Percentiles rank a stretch among this genome's conserved stretches.
Evolutionary conservation across 2,329 filamentous ascomycete genomes (phyloP).

Genomic region (Botryotinia narcissicola): DNA sequence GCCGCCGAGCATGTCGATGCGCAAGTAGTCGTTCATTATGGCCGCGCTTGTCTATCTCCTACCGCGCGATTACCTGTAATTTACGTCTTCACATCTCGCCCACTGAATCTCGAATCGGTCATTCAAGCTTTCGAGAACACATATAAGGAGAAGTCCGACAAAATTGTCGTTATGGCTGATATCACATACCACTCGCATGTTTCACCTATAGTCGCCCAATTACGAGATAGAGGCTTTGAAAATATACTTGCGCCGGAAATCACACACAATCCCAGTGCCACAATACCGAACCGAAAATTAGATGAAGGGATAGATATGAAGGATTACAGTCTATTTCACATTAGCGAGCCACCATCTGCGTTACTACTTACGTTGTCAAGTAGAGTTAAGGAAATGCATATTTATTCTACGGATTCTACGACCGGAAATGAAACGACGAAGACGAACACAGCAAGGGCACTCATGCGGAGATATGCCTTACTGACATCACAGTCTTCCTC

Average conservation of each 20-base stretch:
- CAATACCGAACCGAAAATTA: conserved; percentile 75
- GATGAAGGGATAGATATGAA: conserved; percentile 42
- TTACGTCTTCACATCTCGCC: conserved; percentile 80
- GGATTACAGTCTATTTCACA: conserved; percentile 72
- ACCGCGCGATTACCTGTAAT: conserved; percentile 84
- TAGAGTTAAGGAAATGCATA: conserved; percentile 73
- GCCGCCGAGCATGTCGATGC: conserved; percentile 91
- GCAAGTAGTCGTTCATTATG: conserved; percentile 91
- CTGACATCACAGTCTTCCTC: conserved; percentile 77
- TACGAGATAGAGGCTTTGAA: conserved; percentile 65
- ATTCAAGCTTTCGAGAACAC: conserved; percentile 60
- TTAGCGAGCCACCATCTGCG: conserved; percentile 76
- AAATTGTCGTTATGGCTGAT: conserved; percentile 82
- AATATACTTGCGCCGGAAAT: conserved; percentile 69
- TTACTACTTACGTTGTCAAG: conserved; percentile 85
- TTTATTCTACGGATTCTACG: conserved; percentile 60
- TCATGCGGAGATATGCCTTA: conserved; percentile 85
- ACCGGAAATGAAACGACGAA: conserved; percentile 35
- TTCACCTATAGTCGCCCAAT: conserved; percentile 49
- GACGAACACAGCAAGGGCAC: conserved; percentile 50
- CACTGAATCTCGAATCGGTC: conserved; percentile 61
- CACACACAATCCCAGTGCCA: conserved; percentile 72
- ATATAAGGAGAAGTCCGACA: conserved; percentile 58
- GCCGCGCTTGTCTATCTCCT: conserved; percentile 85
- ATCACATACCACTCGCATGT: conserved; percentile 82